Evolutionary conservation across 495 filamentous ascomycete species (phyloP).

Genomic region (Penicillium verhagenii): DNA sequence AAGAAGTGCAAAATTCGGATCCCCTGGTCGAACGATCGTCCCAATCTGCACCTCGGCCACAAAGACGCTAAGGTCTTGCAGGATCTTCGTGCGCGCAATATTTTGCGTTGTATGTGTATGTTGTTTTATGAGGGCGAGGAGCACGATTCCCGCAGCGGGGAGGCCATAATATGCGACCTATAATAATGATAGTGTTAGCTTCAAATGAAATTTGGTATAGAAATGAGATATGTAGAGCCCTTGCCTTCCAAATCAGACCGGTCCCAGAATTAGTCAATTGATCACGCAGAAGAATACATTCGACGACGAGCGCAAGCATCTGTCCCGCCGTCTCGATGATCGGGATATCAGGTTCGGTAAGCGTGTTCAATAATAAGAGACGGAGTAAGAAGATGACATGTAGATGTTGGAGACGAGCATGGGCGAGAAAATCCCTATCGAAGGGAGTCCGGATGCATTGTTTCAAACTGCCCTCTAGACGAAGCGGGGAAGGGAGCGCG

Average conservation of each 20-base stretch:
- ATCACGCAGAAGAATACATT: conserved; percentile 37
- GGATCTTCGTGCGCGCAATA: conserved; percentile 22
- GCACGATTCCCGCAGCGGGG: conserved; percentile 41
- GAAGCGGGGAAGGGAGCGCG: conserved; percentile 27
- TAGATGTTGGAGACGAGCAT: conserved; percentile 39
- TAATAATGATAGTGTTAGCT: background rate
- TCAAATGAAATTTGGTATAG: background rate
- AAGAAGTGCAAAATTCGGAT: conserved; percentile 36
- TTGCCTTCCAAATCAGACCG: conserved; percentile 45
- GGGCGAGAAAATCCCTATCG: conserved; percentile 34
- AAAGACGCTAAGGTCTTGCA: conserved; percentile 39
- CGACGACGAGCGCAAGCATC: conserved; percentile 39
- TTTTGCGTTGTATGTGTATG: conserved; percentile 11
- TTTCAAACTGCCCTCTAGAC: conserved; percentile 28
- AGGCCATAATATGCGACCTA: conserved; percentile 43
- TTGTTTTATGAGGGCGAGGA: conserved; percentile 34
- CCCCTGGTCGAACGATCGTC: conserved; percentile 29
- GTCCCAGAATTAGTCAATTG: conserved; percentile 41
- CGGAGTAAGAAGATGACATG: conserved; percentile 41
- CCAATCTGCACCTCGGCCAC: conserved; percentile 40
- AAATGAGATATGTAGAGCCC: background rate
- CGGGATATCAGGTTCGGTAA: conserved; percentile 30
- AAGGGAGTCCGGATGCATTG: conserved; percentile 25
- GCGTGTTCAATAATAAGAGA: conserved; percentile 28
- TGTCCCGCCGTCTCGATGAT: conserved; percentile 32